Percentiles rank a stretch among this genome's conserved stretches.
Evolutionary conservation across 2,329 filamentous ascomycete species (phyloP).

Genomic region (Endocalyx cinctus): DNA sequence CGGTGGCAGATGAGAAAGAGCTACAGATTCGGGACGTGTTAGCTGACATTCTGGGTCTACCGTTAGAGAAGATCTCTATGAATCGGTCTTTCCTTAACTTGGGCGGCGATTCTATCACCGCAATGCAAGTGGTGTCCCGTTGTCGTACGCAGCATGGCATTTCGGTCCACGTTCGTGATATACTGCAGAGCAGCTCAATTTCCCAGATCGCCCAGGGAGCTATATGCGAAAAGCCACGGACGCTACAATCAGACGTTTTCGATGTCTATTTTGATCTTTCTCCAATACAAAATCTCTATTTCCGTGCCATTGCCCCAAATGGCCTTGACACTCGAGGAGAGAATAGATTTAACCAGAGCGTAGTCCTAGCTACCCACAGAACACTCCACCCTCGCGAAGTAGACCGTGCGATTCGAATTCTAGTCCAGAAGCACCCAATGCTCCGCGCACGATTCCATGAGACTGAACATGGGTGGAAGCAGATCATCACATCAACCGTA

Average conservation of each 20-base stretch:
- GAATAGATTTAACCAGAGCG: too few species aligned
- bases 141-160: conserved; percentile 1
- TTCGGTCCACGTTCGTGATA: conserved; percentile 2
- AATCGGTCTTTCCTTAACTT: conserved; percentile 2
- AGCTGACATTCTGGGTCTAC: too few species aligned
- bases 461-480: conserved; percentile 3
- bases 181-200: conserved; percentile 5
- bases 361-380: conserved; percentile 2
- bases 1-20: too few species aligned
- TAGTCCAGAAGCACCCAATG: conserved; percentile 2
- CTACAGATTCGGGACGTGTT: too few species aligned
- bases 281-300: conserved; percentile 3
- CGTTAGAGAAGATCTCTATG: too few species aligned
- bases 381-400: conserved; percentile 1
- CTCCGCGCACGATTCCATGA: conserved; percentile 2
- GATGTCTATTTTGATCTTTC: conserved; percentile 1
- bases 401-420: not conserved
- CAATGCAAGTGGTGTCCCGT: conserved; percentile 8
- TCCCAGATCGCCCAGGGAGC: conserved; percentile 1
- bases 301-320: conserved; percentile 1
- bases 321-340: too few species aligned
- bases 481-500: not conserved
- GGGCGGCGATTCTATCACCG: conserved; percentile 9
- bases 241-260: not conserved
- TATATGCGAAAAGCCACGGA: not conserved